A percentile compares a stretch with the other conserved stretches of the same genome.
Conservation (phyloP, 1,139 yeast genomes). For the Diutina ranongensis region DNA sequence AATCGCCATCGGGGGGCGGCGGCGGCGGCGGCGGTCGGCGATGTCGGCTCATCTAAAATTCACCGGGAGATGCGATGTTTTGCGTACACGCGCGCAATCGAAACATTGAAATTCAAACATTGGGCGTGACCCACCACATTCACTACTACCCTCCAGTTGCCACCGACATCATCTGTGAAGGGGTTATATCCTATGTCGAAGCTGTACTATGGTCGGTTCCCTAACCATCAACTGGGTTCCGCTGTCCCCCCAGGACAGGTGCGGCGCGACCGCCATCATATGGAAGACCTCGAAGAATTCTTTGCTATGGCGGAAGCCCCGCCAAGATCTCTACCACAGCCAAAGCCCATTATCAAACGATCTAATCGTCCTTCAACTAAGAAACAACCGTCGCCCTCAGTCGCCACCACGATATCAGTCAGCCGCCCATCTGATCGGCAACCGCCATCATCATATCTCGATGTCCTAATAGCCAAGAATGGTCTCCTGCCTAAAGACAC, state of each 20-base stretch:
- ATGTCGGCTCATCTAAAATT: neutral
- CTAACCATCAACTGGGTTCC: neutral
- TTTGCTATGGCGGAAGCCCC: neutral
- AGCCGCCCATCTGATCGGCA: neutral
- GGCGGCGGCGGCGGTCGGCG: too few species aligned
- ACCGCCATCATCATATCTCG: neutral
- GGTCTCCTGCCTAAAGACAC: neutral
- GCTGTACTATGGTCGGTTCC: neutral
- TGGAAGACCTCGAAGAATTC: slow-evolving; percentile 5
- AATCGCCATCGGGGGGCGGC: too few species aligned
- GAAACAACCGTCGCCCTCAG: too few species aligned
- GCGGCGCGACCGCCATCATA: neutral
- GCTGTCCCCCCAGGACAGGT: neutral
- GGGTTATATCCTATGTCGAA: neutral
- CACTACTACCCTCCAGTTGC: too few species aligned
- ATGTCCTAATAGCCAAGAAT: neutral
- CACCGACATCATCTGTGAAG: too few species aligned
- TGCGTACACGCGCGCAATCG: neutral
- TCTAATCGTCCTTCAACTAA: too few species aligned
- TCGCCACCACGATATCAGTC: too few species aligned
- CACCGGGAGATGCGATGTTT: neutral
- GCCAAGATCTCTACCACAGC: neutral
- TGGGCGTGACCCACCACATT: neutral
- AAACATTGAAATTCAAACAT: neutral
- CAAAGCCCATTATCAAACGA: too few species aligned